Conservation (phyloP, 2,329 filamentous ascomycete species). For the Penicillium sp. region DNA sequence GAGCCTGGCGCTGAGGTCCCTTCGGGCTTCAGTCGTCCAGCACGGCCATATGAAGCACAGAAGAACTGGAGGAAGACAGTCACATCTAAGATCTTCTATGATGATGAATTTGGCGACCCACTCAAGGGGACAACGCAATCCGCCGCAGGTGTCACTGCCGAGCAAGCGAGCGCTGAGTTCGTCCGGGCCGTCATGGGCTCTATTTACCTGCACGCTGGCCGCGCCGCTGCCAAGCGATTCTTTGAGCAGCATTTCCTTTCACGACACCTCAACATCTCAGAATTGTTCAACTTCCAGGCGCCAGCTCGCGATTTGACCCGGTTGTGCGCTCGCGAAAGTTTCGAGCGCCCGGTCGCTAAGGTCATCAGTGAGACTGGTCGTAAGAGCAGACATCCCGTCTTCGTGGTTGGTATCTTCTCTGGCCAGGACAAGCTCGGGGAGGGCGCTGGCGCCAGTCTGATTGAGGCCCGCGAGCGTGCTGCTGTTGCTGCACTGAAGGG, state of each 20-base stretch:
- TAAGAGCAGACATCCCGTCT: constrained; percentile 80
- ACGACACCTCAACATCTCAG: constrained; percentile 71
- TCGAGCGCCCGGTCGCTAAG: constrained; percentile 80
- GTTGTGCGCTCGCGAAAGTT: constrained; percentile 84
- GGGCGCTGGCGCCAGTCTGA: constrained; percentile 74
- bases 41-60: constrained; percentile 49
- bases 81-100: constrained; percentile 74
- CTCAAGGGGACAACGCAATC: constrained; percentile 31
- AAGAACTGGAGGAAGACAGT: constrained; percentile 67
- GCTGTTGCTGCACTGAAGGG: constrained; percentile 82
- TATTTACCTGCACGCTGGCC: constrained; percentile 80
- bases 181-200: constrained; percentile 81
- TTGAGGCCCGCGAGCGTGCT: constrained; percentile 74
- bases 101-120: constrained; percentile 80
- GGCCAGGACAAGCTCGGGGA: constrained; percentile 90
- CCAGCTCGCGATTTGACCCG: constrained; percentile 80
- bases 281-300: constrained; percentile 78
- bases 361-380: constrained; percentile 90
- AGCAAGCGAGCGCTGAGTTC: constrained; percentile 69
- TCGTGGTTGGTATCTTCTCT: constrained; percentile 89
- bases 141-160: constrained; percentile 46
- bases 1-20: constrained; percentile 45
- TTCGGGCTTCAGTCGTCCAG: constrained; percentile 41
- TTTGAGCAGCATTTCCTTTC: constrained; percentile 80
- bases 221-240: constrained; percentile 76